Evolutionary conservation across 73 alveolate species (phyloP).

Genomic region (Effrenium voratum): DNA sequence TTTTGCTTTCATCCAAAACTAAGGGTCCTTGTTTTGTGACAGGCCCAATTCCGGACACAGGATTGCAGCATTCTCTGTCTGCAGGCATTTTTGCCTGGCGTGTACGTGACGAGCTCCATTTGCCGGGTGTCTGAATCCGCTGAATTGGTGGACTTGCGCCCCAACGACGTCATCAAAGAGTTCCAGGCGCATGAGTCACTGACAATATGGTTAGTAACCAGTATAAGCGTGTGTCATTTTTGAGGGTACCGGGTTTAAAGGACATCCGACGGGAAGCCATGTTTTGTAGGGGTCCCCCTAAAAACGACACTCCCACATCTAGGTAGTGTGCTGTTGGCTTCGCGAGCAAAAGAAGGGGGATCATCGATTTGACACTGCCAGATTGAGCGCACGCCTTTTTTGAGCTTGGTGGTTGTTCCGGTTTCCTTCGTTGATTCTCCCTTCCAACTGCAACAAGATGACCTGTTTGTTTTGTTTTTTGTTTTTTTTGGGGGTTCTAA

Average conservation of each 20-base stretch:
- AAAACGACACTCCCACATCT: too few relatives aligned
- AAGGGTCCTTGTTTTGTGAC: neutral
- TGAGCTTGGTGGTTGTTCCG: neutral
- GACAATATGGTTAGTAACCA: too few relatives aligned
- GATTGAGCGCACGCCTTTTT: too few relatives aligned
- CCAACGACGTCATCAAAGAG: constrained; percentile 1
- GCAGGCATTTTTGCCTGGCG: constrained; percentile 37
- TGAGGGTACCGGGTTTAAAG: too few relatives aligned
- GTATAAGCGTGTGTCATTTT: too few relatives aligned
- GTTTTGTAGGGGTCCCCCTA: too few relatives aligned
- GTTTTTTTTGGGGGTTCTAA: too few relatives aligned
- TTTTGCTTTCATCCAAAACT: neutral
- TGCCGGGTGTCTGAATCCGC: neutral
- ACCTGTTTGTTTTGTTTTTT: too few relatives aligned
- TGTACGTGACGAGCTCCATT: neutral
- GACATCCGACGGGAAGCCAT: too few relatives aligned
- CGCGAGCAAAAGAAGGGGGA: too few relatives aligned
- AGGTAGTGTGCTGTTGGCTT: too few relatives aligned
- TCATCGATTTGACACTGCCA: too few relatives aligned
- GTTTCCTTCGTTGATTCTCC: neutral
- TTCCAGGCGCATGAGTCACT: constrained; percentile 30
- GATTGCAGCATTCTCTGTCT: neutral
- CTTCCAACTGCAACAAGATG: neutral
- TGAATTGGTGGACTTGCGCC: neutral
- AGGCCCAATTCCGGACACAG: neutral